These are phyloP conservation scores for Diaporthe sp. DNA, from an alignment of 2,329 filamentous ascomycete genomes.

Conservation along the genomic window DNA sequence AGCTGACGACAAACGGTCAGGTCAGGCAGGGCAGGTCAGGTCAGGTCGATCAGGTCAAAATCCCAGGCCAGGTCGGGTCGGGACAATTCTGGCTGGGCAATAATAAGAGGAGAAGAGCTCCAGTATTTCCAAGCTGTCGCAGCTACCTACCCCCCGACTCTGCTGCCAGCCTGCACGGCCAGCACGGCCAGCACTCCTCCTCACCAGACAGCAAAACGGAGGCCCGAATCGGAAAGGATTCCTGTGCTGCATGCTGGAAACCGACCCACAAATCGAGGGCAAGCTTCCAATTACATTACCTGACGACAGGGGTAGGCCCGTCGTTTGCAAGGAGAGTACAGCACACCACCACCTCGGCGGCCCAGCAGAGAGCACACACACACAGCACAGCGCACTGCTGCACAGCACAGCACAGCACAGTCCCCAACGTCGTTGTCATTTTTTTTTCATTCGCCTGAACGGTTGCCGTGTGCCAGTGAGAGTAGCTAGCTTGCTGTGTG, in stretches of 20 bases:
- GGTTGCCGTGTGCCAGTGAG: not conserved
- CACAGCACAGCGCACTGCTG: not conserved
- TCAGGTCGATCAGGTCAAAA: not conserved
- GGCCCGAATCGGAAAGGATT: slow-evolving; percentile 23
- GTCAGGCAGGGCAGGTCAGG: not conserved
- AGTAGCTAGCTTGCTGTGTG: not conserved
- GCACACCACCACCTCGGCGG: slow-evolving; percentile 1
- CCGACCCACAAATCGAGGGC: slow-evolving; percentile 12
- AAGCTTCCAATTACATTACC: slow-evolving; percentile 15
- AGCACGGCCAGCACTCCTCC: not conserved
- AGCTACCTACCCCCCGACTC: not conserved
- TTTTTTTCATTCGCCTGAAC: slow-evolving; percentile 19
- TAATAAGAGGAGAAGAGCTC: slow-evolving; percentile 5
- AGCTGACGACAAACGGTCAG: not conserved
- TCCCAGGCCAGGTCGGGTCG: not conserved
- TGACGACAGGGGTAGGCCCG: slow-evolving; percentile 16
- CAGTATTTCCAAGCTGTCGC: slow-evolving; percentile 10
- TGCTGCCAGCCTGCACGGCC: not conserved
- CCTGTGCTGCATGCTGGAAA: slow-evolving; percentile 7
- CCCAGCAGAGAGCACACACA: not conserved
- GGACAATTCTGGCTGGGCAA: slow-evolving; percentile 3
- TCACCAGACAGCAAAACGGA: slow-evolving; percentile 21
- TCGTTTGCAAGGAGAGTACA: slow-evolving; percentile 22
- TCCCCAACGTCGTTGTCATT: slow-evolving; percentile 12
- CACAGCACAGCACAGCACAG: not conserved